A percentile compares a stretch with the other conserved stretches of the same genome.
Evolutionary conservation across 2,329 filamentous ascomycete species (phyloP).

Genomic region (Pestalotiopsis sp.): DNA sequence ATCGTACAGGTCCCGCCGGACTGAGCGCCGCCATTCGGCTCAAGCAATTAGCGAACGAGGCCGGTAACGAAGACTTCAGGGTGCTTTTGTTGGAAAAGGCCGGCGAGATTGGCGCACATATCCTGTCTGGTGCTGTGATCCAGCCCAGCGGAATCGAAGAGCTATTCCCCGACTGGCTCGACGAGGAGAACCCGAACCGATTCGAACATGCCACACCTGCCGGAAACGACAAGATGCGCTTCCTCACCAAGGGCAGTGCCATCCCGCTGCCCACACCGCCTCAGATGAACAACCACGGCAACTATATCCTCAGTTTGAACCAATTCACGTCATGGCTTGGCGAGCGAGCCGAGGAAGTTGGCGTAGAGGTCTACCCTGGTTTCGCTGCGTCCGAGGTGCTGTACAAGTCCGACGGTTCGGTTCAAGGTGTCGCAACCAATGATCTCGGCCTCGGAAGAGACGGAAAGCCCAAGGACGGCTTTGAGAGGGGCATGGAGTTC

Average conservation of each 20-base stretch:
- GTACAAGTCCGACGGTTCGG: slow-evolving; percentile 83
- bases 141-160: slow-evolving; percentile 87
- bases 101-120: slow-evolving; percentile 91
- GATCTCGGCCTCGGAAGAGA: slow-evolving; percentile 83
- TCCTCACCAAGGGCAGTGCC: slow-evolving; percentile 79
- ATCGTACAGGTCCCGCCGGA: slow-evolving; percentile 73
- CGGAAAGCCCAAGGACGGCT: slow-evolving; percentile 84
- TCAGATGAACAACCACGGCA: slow-evolving; percentile 98
- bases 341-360: slow-evolving; percentile 93
- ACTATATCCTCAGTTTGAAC: slow-evolving; percentile 95
- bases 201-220: slow-evolving; percentile 89
- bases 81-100: slow-evolving; percentile 94
- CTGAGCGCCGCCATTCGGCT: slow-evolving; percentile 90
- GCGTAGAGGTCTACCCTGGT: slow-evolving; percentile 94
- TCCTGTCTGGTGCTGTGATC: slow-evolving; percentile 93
- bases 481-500: slow-evolving; percentile 98
- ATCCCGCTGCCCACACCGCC: slow-evolving; percentile 86
- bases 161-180: slow-evolving; percentile 90
- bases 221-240: slow-evolving; percentile 85
- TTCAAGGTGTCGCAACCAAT: slow-evolving; percentile 93
- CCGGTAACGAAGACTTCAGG: slow-evolving; percentile 93
- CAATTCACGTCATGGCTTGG: slow-evolving; percentile 95
- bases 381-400: slow-evolving; percentile 94
- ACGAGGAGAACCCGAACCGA: slow-evolving; percentile 82
- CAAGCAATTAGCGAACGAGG: slow-evolving; percentile 93